Base-by-base conservation (phyloP, 176 grass and related monocot genomes). In the Aegilops tauschii region DNA sequence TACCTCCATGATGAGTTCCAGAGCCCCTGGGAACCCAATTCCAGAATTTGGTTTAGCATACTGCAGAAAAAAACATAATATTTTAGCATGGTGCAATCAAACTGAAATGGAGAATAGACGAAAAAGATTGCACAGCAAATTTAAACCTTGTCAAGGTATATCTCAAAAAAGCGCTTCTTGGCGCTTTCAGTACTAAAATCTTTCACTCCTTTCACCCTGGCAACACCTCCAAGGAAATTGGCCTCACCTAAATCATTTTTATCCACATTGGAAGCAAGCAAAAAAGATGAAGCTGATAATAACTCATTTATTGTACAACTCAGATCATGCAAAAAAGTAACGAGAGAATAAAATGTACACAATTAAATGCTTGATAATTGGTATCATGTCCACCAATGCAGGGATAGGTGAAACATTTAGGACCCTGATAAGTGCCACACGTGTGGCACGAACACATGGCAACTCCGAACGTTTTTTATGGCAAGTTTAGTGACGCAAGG, bases 201-300 rank as follows among this genome's bases (percentile, higher is more conserved):
- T 44, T 87, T 91, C 39, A 96, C 92, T 89, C 97, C 94, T 88
- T 96, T 99, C 76, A 87, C 76, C 63, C 85, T 91, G 75, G 94
- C 94, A 0, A 99, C 97, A 72, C 97, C 97, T 85, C 94, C 97
- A 83, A 99, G 94, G 84, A 99, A 99, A 90, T 91, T 99, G 76
- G 92, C 97, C 87, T 99, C 97, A 50, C 97, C 97, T 99, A 61
- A 63, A 87, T 16, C 63, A 83, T 84, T 70, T 61, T 40, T 39
- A 71, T 72, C 71, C 73, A 61, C 45, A 87, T 69, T 80, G 12
- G 42, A 70, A 80, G 44, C 5, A 75, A 62, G 16, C 8, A 47
- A 87, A 83, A 65, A 84, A 49, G 36, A 12, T 68, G 29, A 79
- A 80, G 35, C 6, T 86, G 47, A 14, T 16, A 9, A 76, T 16